Evolutionary conservation across 202 grass and related monocot genomes (phyloP).

Genomic region (Cymbopogon flexuosus): DNA sequence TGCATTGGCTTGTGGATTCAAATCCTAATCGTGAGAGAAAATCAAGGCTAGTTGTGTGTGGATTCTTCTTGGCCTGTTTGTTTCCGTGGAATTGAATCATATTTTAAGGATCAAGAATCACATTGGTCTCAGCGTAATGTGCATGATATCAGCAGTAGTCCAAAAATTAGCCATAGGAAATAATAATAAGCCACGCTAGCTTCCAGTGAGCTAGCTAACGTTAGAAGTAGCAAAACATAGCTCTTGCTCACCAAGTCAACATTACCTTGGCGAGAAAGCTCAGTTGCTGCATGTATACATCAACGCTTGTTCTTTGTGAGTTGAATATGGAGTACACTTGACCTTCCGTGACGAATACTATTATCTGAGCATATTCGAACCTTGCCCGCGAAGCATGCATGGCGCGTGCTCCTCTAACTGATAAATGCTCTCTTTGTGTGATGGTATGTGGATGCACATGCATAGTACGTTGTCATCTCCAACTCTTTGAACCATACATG

Average conservation of each 20-base stretch:
- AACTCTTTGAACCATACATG: not conserved
- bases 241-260: not conserved
- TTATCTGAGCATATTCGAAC: conserved; percentile 2
- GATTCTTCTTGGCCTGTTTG: not conserved
- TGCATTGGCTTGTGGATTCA: too few species aligned
- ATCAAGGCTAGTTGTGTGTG: not conserved
- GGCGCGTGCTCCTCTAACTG: not conserved
- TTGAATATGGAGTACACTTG: not conserved
- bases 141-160: not conserved
- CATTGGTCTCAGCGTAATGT: too few species aligned
- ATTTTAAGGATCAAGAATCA: too few species aligned
- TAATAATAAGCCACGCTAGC: not conserved
- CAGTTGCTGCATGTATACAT: not conserved
- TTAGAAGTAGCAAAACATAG: not conserved
- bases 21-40: not conserved
- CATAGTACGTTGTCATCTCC: conserved; percentile 6
- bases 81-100: not conserved
- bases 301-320: not conserved
- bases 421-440: conserved; percentile 12
- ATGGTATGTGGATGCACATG: conserved; percentile 16
- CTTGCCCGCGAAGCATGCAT: conserved; percentile 19
- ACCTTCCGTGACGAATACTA: not conserved
- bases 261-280: not conserved
- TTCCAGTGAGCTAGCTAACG: not conserved
- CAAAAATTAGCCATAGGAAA: not conserved